These are phyloP conservation scores for Fusarium abutilonis DNA, from an alignment of 2,329 filamentous ascomycete species.

Conservation along the genomic window DNA sequence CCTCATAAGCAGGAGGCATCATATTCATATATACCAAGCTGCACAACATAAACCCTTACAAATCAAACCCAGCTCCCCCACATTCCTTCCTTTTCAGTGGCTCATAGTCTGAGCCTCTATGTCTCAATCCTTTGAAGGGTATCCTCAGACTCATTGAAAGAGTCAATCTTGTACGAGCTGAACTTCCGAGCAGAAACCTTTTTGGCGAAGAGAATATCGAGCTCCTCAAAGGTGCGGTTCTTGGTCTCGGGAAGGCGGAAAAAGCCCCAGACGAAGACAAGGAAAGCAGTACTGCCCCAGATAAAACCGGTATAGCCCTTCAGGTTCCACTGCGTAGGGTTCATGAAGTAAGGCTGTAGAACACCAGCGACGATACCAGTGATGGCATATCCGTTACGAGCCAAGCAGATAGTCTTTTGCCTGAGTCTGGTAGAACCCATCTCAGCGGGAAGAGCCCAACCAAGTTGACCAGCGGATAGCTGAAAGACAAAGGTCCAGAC, in stretches of 20 bases:
- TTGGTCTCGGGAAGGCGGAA: conserved; percentile 63
- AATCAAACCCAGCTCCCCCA: too few species aligned
- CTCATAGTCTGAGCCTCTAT: too few species aligned
- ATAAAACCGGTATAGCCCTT: conserved; percentile 54
- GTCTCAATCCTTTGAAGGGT: conserved; percentile 3
- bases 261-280: conserved; percentile 51
- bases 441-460: conserved; percentile 50
- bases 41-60: too few species aligned
- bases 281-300: conserved; percentile 42
- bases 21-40: too few species aligned
- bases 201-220: conserved; percentile 61
- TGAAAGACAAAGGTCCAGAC: conserved; percentile 50
- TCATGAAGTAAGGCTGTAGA: conserved; percentile 51
- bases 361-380: conserved; percentile 39
- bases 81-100: too few species aligned
- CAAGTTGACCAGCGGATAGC: conserved; percentile 52
- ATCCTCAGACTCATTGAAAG: conserved; percentile 8
- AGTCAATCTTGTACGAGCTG: conserved; percentile 22
- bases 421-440: conserved; percentile 47
- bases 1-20: too few species aligned
- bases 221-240: conserved; percentile 61
- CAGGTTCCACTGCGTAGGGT: conserved; percentile 52
- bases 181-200: conserved; percentile 34
- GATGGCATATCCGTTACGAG: conserved; percentile 44
- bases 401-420: conserved; percentile 49